These are phyloP conservation scores for Conidiobolus incongruus DNA, from an alignment of 371 early-diverging fungal species.

Conservation along the genomic window DNA sequence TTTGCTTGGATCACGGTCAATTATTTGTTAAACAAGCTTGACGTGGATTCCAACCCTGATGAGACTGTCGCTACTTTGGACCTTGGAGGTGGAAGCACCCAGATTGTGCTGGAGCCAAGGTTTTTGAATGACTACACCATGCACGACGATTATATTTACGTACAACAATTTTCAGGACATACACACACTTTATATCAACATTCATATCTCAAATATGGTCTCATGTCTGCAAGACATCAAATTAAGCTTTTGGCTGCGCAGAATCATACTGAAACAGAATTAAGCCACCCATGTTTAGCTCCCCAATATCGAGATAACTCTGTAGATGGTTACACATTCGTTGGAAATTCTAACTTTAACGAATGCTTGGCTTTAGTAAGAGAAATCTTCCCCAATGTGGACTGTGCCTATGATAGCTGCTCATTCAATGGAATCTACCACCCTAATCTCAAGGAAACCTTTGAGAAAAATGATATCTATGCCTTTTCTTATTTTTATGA, in stretches of 20 bases:
- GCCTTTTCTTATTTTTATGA: slow-evolving; percentile 93
- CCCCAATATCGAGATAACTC: no score
- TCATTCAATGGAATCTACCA: slow-evolving; percentile 84
- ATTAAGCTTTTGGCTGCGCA: no score
- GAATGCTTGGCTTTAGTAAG: slow-evolving; percentile 26
- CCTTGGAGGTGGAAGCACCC: slow-evolving; percentile 88
- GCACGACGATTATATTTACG: no score
- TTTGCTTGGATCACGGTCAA: slow-evolving; percentile 98
- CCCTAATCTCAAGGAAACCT: slow-evolving; percentile 46
- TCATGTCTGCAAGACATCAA: slow-evolving; percentile 81
- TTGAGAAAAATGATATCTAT: slow-evolving; percentile 54
- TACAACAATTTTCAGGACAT: slow-evolving; percentile 41
- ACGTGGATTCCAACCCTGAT: slow-evolving; percentile 12
- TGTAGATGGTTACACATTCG: slow-evolving; percentile 10
- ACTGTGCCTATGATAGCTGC: slow-evolving; percentile 42
- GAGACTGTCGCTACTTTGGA: slow-evolving; percentile 84
- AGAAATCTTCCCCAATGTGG: slow-evolving; percentile 31
- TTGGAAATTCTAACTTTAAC: slow-evolving; percentile 28
- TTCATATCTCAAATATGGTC: slow-evolving; percentile 77
- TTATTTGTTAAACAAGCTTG: slow-evolving; percentile 46
- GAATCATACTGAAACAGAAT: no score
- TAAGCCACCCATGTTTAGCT: no score
- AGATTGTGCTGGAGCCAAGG: slow-evolving; percentile 85
- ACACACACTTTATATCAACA: slow-evolving; percentile 74
- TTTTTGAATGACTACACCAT: no score